These are phyloP conservation scores for Bonia amplexicaulis DNA, from an alignment of 176 grass and related monocot genomes.

Conservation along the genomic window DNA sequence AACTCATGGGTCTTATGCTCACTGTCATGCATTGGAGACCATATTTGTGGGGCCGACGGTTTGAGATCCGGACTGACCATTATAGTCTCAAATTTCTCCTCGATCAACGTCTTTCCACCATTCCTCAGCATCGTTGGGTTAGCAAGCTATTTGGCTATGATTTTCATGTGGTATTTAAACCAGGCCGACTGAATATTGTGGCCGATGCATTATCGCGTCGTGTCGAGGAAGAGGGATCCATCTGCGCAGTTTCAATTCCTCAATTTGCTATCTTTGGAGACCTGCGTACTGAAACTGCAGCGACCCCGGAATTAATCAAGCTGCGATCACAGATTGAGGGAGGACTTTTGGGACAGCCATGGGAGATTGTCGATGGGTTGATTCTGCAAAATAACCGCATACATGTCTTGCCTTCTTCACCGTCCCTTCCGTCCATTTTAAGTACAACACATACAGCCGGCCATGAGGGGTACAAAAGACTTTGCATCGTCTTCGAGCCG, in stretches of 20 bases:
- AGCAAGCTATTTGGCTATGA: not conserved
- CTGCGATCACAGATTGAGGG: no score
- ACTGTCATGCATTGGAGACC: not conserved
- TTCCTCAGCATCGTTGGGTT: no score
- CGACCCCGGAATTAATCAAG: no score
- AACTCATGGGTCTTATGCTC: not conserved
- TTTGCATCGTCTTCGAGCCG: not conserved
- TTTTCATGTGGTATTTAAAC: not conserved
- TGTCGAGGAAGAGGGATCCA: fast-evolving
- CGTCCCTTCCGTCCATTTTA: no score
- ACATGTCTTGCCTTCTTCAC: no score
- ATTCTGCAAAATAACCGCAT: no score
- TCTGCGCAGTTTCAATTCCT: fast-evolving
- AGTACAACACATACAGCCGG: not conserved
- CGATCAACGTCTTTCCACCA: no score
- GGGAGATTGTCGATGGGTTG: no score
- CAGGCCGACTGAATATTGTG: not conserved
- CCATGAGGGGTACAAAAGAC: not conserved
- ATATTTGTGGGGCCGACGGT: not conserved
- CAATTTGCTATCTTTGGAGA: not conserved
- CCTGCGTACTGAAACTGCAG: fast-evolving
- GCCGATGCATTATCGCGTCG: not conserved
- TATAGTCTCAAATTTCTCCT: no score
- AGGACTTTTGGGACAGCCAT: no score
- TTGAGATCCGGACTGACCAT: not conserved